Base-by-base conservation (phyloP, 2,329 filamentous ascomycete species). In the Penicillium sp. region DNA sequence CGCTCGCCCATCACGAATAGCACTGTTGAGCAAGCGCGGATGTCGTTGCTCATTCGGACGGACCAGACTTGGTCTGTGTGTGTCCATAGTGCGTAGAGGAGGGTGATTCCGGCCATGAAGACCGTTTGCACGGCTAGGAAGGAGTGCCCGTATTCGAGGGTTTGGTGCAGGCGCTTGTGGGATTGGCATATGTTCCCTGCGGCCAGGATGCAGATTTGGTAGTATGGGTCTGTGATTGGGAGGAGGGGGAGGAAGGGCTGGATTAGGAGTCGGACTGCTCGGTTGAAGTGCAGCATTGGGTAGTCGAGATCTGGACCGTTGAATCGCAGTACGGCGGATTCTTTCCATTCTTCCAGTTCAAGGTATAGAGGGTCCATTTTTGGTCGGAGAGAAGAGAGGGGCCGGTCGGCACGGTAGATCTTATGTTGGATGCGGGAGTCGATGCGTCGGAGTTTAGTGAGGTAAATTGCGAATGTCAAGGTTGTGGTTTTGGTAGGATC, bases 341-440 rank as follows among this genome's bases (percentile, higher is more conserved):
- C 61, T 62, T 76, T 78, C 80, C 79, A 82, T 39, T 76, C 72
- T 59, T 81, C 78, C 0, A 83, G 71, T 47, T 78, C 72, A 33
- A 74, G 69, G 46, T 79, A 76, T 1, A 81, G 71, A 5, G 70
- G 73, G 58, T 79, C 76, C 67, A 82, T 77, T 62, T 82, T 82
- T 25, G 75, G 72, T n/a, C 73, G 73, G 4, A 82, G 68, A 3
- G 76, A 68, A 27, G 74, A 70, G 4, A 81, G 69, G 2, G 78
- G 73, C 36, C 75, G 73, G 59, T 82, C 80, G 15, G 78, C 76
- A 15, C 80, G 75, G 61, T 82, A 82, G 36, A 82, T 77, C n/a
- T 79, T 79, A 52, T 79, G 74, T 59, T 82, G 79, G 31, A 82
- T 81, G 19, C 75, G 75, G 2, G 80, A 80, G 60, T 82, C 79